Percentiles rank a stretch among this genome's conserved stretches.
These are phyloP conservation scores for Tuber microsphaerosporum DNA, from an alignment of 495 filamentous ascomycete genomes.

Conservation along the genomic window DNA sequence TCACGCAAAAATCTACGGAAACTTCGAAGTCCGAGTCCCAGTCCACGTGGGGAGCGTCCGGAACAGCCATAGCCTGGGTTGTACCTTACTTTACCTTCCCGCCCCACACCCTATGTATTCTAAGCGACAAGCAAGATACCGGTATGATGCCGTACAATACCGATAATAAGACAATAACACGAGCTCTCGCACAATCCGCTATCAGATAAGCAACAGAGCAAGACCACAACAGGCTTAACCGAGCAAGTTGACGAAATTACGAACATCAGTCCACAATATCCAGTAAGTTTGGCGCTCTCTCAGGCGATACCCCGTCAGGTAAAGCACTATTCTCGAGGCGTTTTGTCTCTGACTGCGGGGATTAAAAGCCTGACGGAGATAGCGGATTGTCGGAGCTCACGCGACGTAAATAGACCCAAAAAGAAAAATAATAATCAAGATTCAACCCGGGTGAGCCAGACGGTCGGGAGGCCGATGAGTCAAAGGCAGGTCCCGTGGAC, in stretches of 20 bases:
- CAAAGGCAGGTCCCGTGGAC: not conserved
- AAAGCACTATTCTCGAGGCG: no score
- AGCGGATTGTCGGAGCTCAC: not conserved
- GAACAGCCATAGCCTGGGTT: not conserved
- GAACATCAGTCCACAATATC: no score
- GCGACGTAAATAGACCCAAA: not conserved
- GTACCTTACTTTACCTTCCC: not conserved
- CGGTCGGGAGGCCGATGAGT: constrained; percentile 6
- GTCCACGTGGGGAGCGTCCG: not conserved
- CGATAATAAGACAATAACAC: no score
- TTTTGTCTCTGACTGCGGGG: no score
- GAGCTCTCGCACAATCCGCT: no score
- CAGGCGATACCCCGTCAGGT: no score
- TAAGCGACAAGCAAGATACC: not conserved
- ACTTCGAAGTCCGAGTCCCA: not conserved
- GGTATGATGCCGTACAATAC: no score
- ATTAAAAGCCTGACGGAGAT: no score
- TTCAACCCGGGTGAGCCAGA: not conserved
- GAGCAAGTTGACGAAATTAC: no score
- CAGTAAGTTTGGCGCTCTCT: no score
- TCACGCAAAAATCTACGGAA: not conserved
- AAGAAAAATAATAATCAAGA: not conserved
- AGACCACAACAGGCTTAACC: no score
- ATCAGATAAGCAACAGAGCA: no score
- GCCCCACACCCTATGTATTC: not conserved